These are phyloP conservation scores for Populus hybrid DNA, from an alignment of 441 rosid species.

Conservation along the genomic window DNA sequence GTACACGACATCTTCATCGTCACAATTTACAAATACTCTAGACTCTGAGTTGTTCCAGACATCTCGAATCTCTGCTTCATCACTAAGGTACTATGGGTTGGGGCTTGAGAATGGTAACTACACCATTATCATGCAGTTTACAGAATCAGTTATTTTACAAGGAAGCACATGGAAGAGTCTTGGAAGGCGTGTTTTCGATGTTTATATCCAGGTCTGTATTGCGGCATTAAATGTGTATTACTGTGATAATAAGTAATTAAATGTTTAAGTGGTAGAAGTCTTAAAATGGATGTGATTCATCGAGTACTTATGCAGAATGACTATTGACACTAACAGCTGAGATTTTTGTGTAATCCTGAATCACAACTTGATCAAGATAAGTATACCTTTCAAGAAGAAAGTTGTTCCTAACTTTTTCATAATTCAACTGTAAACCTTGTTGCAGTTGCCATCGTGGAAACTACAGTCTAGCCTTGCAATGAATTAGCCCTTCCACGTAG, in stretches of 20 bases:
- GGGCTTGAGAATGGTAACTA: slow-evolving; percentile 77
- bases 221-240: background rate
- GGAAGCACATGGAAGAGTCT: slow-evolving; percentile 35
- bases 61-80: slow-evolving; percentile 65
- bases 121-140: slow-evolving; percentile 36
- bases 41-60: slow-evolving; percentile 45
- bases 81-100: slow-evolving; percentile 72
- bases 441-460: background rate
- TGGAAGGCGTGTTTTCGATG: slow-evolving; percentile 38
- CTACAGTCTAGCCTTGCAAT: background rate
- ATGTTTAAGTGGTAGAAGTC: too few relatives aligned
- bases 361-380: too few relatives aligned
- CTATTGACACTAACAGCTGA: background rate
- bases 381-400: too few relatives aligned
- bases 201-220: slow-evolving; percentile 62
- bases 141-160: slow-evolving; percentile 18
- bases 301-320: background rate
- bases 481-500: background rate
- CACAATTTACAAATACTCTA: slow-evolving; percentile 30
- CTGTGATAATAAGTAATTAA: too few relatives aligned
- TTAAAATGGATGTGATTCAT: too few relatives aligned
- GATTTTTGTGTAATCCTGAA: too few relatives aligned
- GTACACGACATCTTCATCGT: slow-evolving; percentile 25
- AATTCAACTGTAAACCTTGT: too few relatives aligned
- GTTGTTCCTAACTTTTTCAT: too few relatives aligned